Evolutionary conservation across 441 rosid species (phyloP), one percentile per base, ranked within the genome.

Genomic region (Capsella rubella): DNA sequence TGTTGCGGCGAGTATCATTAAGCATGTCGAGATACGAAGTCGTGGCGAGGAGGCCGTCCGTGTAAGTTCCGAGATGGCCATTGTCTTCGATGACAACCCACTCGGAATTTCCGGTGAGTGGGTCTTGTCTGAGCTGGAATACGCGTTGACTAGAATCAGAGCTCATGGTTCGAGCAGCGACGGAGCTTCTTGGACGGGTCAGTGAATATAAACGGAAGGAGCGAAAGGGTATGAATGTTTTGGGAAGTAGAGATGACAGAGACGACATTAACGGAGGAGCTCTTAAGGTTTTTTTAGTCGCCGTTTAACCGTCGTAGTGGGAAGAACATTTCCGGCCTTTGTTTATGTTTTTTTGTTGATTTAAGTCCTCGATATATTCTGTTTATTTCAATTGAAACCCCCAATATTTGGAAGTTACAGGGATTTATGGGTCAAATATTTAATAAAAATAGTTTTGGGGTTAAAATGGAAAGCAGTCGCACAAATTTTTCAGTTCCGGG

Each of bases 21-120:
- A 95, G 97, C 99, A 93, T 95, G 84, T 95, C 99, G 4, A 92
- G 82, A 83, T 95, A 95, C 56, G 95, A 90, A 35, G 99, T 95
- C 64, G 84, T 82, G 8, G 93, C 88, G 42, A 95, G 83, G 15
- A 95, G 89, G 12, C 84, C 84, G 35, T 75, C 73, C 27, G 82
- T 75, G 45, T 76, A 70, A 74, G 39, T 65, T 27, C 79, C 85
- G 46, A 45, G 3, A 14, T 51, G 64, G 65, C 79, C 90, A 50
- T 79, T 84, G 27, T 93, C 98, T 59, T 83, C 88, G 74, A 93
- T 87, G 84, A 93, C 76, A 37, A 93, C 74, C 96, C 97, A 95
- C 55, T 95, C 98, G 12, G 97, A 85, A 59, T 85, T 82, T 2
- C 99, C 98, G 42, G 96, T 89, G 82, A 92, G 89, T 3, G 97